Evolutionary conservation across 2,329 filamentous ascomycete species (phyloP), one percentile per base, ranked within the genome.

Genomic region (Pseudogymnoascus sp.): DNA sequence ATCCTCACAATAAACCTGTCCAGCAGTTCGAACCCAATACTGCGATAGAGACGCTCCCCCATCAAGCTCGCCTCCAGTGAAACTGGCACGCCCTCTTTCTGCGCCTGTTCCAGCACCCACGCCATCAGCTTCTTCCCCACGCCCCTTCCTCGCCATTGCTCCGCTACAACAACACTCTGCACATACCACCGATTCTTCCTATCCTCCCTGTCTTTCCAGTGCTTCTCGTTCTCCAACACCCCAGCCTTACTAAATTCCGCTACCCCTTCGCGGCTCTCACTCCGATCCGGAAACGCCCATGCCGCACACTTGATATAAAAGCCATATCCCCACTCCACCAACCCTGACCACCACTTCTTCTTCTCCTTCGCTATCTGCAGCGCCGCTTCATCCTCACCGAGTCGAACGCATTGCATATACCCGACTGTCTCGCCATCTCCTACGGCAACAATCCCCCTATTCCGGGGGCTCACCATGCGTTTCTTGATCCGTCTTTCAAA

Each of bases 101-200:
- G 65, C 4, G 70, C 69, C 60, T 60, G 66, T 36, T 60, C 47
- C n/a, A 69, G 59, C 7, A 70, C 66, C 65, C 71, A 67, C 26
- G 51, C 63, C 69, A 72, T 71, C 29, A 72, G 60, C 57, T 14
- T 66, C 67, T 66, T 70, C 59, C 71, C 70, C 60, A 70, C 64
- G 1, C 68, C 68, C 64, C 51, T 65, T 18, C 69, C 63, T 37
- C 69, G 69, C 47, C 64, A 71, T 29, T 66, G 64, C 26, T 60
- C 29, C 2, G 31, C 18, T 16, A 72, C 65, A 47, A 70, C 69
- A 14, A 68, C 63, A 63, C 66, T 68, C 65, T 66, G 64, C 14
- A 63, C 66, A 68, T 70, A 64, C 71, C 71, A 72, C 45, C 70
- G 59, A 65, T 66, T 66, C 34, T 62, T 61, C 63, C 69, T 67